Conservation (phyloP, 306 rosid genomes). For the Rosa chinensis region DNA sequence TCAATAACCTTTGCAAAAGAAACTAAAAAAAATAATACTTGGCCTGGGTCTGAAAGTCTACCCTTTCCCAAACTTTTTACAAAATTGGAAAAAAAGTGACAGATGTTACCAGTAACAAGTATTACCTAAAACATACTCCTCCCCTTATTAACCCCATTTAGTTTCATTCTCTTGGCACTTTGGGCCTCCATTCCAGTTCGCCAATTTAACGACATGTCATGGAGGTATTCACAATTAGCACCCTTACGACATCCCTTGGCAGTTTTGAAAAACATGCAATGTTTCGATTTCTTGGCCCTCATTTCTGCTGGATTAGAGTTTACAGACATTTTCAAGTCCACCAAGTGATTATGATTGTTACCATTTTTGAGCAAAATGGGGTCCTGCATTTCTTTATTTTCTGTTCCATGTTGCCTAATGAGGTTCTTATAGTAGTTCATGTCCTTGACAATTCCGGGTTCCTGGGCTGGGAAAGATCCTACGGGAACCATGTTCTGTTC, state of each 20-base stretch:
- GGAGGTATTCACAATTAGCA: constrained; percentile 50
- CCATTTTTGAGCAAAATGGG: constrained; percentile 34
- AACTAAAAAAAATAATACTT: not conserved
- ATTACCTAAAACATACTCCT: not conserved
- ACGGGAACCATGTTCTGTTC: constrained; percentile 24
- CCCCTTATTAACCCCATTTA: constrained; percentile 36
- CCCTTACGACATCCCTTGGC: constrained; percentile 74
- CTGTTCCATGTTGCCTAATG: constrained; percentile 52
- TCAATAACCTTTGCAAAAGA: not conserved
- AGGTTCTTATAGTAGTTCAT: constrained; percentile 64
- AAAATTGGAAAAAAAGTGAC: not conserved
- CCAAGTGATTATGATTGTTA: constrained; percentile 32
- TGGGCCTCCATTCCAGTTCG: constrained; percentile 32
- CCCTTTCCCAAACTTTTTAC: not conserved
- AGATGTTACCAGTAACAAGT: not conserved
- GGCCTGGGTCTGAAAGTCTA: not conserved
- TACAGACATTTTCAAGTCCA: constrained; percentile 39
- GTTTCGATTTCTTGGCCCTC: constrained; percentile 49
- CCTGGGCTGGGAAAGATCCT: constrained; percentile 2
- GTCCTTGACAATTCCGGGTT: constrained; percentile 45
- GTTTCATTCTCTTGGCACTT: constrained; percentile 56
- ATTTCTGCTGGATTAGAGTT: constrained; percentile 36
- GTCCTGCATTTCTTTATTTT: constrained; percentile 41
- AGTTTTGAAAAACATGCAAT: constrained; percentile 61
- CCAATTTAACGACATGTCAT: constrained; percentile 38